Percentiles rank a stretch among this genome's conserved stretches.
phyloP scores from a whole-genome alignment of 768 basidiomycete genomes.

The Lentinula sp. region DNA sequence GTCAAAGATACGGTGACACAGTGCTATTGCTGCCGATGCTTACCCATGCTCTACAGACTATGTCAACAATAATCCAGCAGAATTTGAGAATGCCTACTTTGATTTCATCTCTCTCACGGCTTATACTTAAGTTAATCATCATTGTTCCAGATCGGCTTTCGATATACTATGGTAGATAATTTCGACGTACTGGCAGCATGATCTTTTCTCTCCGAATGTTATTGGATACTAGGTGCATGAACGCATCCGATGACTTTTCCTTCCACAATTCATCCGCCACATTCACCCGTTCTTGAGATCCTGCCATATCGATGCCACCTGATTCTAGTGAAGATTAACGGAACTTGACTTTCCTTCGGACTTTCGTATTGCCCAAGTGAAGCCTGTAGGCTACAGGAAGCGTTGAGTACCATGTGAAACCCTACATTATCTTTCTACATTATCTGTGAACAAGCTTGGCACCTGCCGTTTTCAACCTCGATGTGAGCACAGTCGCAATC shows the following conservation, averaged over 20 bases:
- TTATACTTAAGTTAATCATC: conserved; percentile 24
- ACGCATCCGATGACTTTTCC: background rate
- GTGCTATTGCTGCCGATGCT: background rate
- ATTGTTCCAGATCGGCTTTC: background rate
- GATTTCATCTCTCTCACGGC: conserved; percentile 57
- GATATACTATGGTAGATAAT: background rate
- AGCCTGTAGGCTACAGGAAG: background rate
- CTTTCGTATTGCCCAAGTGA: background rate
- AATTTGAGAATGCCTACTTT: conserved; percentile 67
- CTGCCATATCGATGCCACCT: background rate
- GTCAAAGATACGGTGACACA: conserved; percentile 13
- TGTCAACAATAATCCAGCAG: conserved; percentile 60
- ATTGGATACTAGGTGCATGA: background rate
- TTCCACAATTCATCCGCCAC: background rate
- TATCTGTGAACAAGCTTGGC: background rate
- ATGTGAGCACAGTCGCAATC: background rate
- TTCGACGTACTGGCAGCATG: background rate
- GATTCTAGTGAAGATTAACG: background rate
- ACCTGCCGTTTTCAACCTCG: background rate
- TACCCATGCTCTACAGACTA: conserved; percentile 32
- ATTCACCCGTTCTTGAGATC: background rate
- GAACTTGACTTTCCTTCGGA: background rate
- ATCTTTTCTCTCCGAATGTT: no score
- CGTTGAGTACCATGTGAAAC: background rate
- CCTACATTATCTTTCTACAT: background rate